These are phyloP conservation scores for Ogataea trehaloabstinens DNA, from an alignment of 805 yeast genomes.

Conservation along the genomic window DNA sequence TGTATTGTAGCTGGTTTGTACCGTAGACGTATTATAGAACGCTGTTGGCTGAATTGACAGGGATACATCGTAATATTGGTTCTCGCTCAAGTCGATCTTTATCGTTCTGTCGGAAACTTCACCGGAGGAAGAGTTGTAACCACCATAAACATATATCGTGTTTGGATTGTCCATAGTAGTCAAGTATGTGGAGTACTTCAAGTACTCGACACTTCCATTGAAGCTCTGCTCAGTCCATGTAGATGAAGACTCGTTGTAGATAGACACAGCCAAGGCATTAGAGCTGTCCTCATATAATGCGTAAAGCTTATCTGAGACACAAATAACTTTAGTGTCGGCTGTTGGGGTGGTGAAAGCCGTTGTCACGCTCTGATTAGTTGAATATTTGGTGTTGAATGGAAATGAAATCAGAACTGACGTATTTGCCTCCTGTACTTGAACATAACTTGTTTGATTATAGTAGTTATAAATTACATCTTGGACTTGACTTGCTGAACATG, in stretches of 20 bases:
- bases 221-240: constrained; percentile 25
- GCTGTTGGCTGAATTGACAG: constrained; percentile 55
- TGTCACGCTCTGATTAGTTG: constrained; percentile 18
- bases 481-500: constrained; percentile 1
- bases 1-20: constrained; percentile 43
- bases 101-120: constrained; percentile 41
- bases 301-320: constrained; percentile 17
- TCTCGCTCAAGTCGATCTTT: constrained; percentile 38
- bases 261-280: constrained; percentile 10
- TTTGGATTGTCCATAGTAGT: constrained; percentile 37
- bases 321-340: constrained; percentile 19
- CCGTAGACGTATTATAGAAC: constrained; percentile 50
- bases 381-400: constrained; percentile 24
- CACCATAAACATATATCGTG: constrained; percentile 56
- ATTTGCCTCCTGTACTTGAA: constrained; percentile 19
- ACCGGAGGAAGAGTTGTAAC: constrained; percentile 29
- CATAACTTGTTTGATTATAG: constrained; percentile 29
- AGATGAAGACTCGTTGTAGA: constrained; percentile 13
- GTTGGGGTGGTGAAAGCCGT: constrained; percentile 22
- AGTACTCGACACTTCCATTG: constrained; percentile 15
- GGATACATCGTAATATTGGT: constrained; percentile 37
- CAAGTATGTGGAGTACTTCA: constrained; percentile 39
- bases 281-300: constrained; percentile 23
- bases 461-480: constrained; percentile 32
- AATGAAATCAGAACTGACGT: constrained; percentile 22